Base-by-base conservation (phyloP, 1,139 yeast species). In the Pichia sp. region DNA sequence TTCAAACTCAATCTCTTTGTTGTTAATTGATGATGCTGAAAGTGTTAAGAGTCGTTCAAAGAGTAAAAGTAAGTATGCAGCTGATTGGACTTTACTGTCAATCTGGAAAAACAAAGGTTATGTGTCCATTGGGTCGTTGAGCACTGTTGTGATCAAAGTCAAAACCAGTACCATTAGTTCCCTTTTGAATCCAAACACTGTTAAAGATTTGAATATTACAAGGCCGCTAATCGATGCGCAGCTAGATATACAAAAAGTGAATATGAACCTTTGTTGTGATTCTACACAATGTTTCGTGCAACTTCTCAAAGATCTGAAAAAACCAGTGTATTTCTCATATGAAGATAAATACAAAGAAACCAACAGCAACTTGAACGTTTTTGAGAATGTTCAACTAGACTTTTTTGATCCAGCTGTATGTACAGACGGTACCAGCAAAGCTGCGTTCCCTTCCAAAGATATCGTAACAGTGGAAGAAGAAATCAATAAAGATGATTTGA, bases 231-330 rank as follows among this genome's bases (percentile, higher is more conserved):
- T 56, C 46, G 58, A 53, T 36, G 30, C 55, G 6, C 54, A 48
- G 31, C 8, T 56, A 14, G 49, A 52, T 45, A 20, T 56, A 2
- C 54, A 51, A 29, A 53, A 51, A 6, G 33, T 55, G 2, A 76
- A 74, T 30, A 52, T 86, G 1, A 84, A 85, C 43, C 63, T 90
- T 2, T 91, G 97, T 71, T 93, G 97, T 0, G 98, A 92, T 68
- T 89, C 97, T 0, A 77, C 84, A 0, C 86, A 88, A 64, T 81
- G 92, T 6, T 70, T 91, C 46, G 61, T 81, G 2, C 95, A 87
- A 61, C 65, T 88, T 24, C 59, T 86, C 14, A 84, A 81, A 60
- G 96, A 90, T 63, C 73, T 91, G 64, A 88, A 86, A 62, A 80
- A 81, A 12, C 92, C 92, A 0, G 71, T 87, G 4, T 73, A 75